A percentile compares a stretch with the other conserved stretches of the same genome.
These are phyloP conservation scores for Phlyctochytrium planicorne DNA, from an alignment of 192 early-diverging fungal species.

Conservation along the genomic window DNA sequence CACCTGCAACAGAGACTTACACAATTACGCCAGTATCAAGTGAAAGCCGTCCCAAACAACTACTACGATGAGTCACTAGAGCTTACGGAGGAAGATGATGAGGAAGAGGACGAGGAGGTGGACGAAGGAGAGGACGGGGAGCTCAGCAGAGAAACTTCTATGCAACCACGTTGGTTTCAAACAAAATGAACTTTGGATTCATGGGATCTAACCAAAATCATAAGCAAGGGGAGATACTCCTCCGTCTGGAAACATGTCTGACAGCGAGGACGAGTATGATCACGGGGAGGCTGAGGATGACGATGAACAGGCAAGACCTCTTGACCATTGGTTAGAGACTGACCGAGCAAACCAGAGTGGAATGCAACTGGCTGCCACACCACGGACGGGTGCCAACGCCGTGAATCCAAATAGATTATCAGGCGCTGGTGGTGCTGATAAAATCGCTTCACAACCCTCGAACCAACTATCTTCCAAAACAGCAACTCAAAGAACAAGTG, in stretches of 20 bases:
- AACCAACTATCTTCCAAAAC: not conserved
- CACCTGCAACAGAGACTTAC: no score
- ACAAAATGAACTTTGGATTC: not conserved
- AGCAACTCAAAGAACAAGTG: not conserved
- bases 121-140: slow-evolving; percentile 13
- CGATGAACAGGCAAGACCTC: slow-evolving; percentile 17
- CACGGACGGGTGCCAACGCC: not conserved
- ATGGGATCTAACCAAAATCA: not conserved
- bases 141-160: slow-evolving; percentile 19
- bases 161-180: slow-evolving; percentile 17
- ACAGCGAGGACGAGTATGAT: slow-evolving; percentile 48
- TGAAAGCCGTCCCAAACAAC: no score
- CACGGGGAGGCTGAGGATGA: slow-evolving; percentile 44
- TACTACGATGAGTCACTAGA: slow-evolving; percentile 49
- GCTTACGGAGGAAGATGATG: slow-evolving; percentile 35
- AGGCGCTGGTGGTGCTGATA: not conserved
- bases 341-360: not conserved
- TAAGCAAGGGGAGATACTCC: slow-evolving; percentile 44
- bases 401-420: not conserved
- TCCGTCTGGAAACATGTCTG: slow-evolving; percentile 43
- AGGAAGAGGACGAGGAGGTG: slow-evolving; percentile 28
- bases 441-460: not conserved
- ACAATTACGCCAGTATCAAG: no score
- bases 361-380: not conserved
- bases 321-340: no score